Conservation (phyloP, 495 filamentous ascomycete species). For the Clohesyomyces aquaticus region DNA sequence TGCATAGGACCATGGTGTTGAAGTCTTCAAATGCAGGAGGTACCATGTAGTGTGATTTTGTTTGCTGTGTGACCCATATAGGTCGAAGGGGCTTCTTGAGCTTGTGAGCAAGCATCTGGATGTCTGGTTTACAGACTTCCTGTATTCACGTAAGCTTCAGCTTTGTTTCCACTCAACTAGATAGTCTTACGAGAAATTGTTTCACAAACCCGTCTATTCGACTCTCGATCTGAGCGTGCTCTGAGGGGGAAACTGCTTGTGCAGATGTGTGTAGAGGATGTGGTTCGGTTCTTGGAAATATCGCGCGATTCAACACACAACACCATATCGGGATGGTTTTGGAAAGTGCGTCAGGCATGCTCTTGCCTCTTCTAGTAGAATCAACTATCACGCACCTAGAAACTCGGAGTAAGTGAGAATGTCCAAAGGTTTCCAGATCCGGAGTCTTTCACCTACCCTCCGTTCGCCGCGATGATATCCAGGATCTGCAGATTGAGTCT, state of each 20-base stretch:
- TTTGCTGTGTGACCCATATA: slow-evolving; percentile 63
- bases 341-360: slow-evolving; percentile 88
- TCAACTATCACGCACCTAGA: slow-evolving; percentile 87
- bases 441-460: slow-evolving; percentile 59
- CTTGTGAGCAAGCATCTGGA: slow-evolving; percentile 43
- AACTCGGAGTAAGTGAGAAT: not conserved
- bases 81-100: slow-evolving; percentile 65
- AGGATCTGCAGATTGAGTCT: slow-evolving; percentile 84
- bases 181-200: slow-evolving; percentile 56
- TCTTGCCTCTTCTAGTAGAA: slow-evolving; percentile 90
- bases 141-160: slow-evolving; percentile 39
- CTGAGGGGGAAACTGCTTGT: slow-evolving; percentile 68
- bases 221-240: slow-evolving; percentile 76
- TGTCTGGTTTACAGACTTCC: slow-evolving; percentile 55
- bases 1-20: slow-evolving; percentile 76
- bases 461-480: slow-evolving; percentile 59
- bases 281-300: slow-evolving; percentile 62
- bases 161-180: too few species aligned
- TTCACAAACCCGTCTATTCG: slow-evolving; percentile 68
- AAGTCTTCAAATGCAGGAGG: slow-evolving; percentile 47
- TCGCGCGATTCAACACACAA: slow-evolving; percentile 74
- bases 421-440: not conserved
- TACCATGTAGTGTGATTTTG: slow-evolving; percentile 34
- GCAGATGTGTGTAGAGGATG: slow-evolving; percentile 67
- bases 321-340: slow-evolving; percentile 97